Conservation (phyloP, 2,329 filamentous ascomycete species). For the Penicillium thymicola region DNA sequence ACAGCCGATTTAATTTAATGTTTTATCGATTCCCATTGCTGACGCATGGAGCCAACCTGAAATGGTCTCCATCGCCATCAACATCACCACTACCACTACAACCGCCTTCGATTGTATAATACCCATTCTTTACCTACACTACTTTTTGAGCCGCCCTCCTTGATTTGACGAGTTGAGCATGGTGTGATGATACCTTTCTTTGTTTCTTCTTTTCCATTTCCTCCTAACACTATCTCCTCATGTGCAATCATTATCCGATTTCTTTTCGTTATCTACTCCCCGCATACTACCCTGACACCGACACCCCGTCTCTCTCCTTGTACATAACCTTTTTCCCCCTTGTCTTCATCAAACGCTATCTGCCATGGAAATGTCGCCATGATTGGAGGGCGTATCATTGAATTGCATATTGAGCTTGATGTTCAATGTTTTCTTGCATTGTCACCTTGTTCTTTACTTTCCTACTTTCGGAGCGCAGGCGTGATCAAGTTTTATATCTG, state of each 20-base stretch:
- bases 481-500: not conserved
- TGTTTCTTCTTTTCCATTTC: slow-evolving; percentile 2
- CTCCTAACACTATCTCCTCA: slow-evolving; percentile 5
- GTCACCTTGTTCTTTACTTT: not conserved
- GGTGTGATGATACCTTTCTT: slow-evolving; percentile 24
- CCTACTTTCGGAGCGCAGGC: not conserved
- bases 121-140: slow-evolving; percentile 13
- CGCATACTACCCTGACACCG: slow-evolving; percentile 16
- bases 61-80: slow-evolving; percentile 18
- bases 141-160: slow-evolving; percentile 11
- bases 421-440: not conserved
- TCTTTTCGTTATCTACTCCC: slow-evolving; percentile 4
- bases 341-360: slow-evolving; percentile 7
- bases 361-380: slow-evolving; percentile 17
- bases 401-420: slow-evolving; percentile 18
- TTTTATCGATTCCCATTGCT: slow-evolving; percentile 22
- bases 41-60: not conserved
- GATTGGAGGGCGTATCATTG: slow-evolving; percentile 18
- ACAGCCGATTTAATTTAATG: slow-evolving; percentile 29
- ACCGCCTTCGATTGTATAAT: slow-evolving; percentile 26
- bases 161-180: slow-evolving; percentile 22
- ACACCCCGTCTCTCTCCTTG: slow-evolving; percentile 17
- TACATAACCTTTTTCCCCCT: slow-evolving; percentile 28
- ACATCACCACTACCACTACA: slow-evolving; percentile 11
- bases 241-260: slow-evolving; percentile 13